phyloP scores from a whole-genome alignment of 768 basidiomycete species.

The Candolleomyces efflorescens region DNA sequence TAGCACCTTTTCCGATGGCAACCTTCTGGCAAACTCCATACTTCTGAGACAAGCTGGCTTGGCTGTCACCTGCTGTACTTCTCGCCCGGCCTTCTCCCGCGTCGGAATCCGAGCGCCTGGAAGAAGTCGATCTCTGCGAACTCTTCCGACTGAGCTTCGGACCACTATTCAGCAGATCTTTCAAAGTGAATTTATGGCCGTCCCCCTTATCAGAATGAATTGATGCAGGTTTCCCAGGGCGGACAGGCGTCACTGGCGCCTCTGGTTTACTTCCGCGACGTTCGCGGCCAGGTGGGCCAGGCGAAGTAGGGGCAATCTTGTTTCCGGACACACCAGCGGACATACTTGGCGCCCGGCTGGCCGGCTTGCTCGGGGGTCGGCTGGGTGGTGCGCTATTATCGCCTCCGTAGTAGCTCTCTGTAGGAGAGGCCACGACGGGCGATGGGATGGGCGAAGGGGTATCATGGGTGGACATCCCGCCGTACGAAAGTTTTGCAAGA shows the following conservation, averaged over 20 bases:
- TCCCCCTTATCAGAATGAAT: slow-evolving; percentile 47
- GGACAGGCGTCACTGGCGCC: slow-evolving; percentile 17
- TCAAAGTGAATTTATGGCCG: slow-evolving; percentile 77
- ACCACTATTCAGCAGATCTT: slow-evolving; percentile 66
- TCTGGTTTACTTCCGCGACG: slow-evolving; percentile 23
- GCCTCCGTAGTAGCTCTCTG: slow-evolving; percentile 52
- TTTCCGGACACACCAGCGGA: slow-evolving; percentile 38
- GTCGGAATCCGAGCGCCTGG: slow-evolving; percentile 67
- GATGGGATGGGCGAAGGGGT: slow-evolving; percentile 17
- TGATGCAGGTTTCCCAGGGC: slow-evolving; percentile 34
- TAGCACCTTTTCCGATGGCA: slow-evolving; percentile 98
- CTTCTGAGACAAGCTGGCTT: slow-evolving; percentile 65
- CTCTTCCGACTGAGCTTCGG: slow-evolving; percentile 70
- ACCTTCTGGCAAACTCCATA: slow-evolving; percentile 97
- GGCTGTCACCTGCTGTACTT: slow-evolving; percentile 42
- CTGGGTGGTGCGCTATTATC: slow-evolving; percentile 53
- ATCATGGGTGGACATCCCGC: not conserved
- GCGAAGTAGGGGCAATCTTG: slow-evolving; percentile 20
- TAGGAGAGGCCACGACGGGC: slow-evolving; percentile 40
- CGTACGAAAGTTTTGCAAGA: slow-evolving; percentile 13
- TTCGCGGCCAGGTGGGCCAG: slow-evolving; percentile 18
- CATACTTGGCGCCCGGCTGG: slow-evolving; percentile 46
- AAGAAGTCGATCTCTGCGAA: slow-evolving; percentile 65
- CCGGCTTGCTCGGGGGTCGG: slow-evolving; percentile 46
- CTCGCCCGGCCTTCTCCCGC: slow-evolving; percentile 29